phyloP scores from a whole-genome alignment of 139 green algal species.

The Nannochloris sp. region DNA sequence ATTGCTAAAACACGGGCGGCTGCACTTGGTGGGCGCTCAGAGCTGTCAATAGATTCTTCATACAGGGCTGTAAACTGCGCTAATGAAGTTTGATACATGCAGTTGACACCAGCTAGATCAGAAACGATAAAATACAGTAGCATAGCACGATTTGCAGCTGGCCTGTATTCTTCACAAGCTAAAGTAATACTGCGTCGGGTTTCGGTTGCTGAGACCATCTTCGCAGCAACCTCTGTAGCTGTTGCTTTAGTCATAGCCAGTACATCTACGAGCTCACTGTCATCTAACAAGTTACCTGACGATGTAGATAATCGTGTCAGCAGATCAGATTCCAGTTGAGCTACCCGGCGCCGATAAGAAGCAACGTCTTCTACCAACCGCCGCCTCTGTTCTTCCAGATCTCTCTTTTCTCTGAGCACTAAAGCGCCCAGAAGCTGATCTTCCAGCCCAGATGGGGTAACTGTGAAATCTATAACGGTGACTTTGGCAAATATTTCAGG shows the following conservation, averaged over 20 bases:
- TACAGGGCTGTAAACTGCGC: slow-evolving; percentile 71
- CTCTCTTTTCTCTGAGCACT: slow-evolving; percentile 91
- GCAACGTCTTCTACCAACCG: slow-evolving; percentile 79
- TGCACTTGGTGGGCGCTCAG: slow-evolving; percentile 36
- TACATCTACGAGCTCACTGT: slow-evolving; percentile 92
- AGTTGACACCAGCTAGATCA: slow-evolving; percentile 87
- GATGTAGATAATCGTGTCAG: slow-evolving; percentile 75
- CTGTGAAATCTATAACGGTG: slow-evolving; percentile 93
- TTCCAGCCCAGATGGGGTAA: slow-evolving; percentile 86
- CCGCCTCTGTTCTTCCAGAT: slow-evolving; percentile 89
- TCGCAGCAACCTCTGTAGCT: slow-evolving; percentile 79
- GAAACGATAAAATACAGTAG: slow-evolving; percentile 94
- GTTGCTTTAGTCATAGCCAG: slow-evolving; percentile 90
- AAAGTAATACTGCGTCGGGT: slow-evolving; percentile 90
- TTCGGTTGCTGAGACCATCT: slow-evolving; percentile 78
- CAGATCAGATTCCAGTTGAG: slow-evolving; percentile 91
- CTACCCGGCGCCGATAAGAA: slow-evolving; percentile 86
- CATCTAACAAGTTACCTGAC: slow-evolving; percentile 89
- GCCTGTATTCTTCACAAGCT: slow-evolving; percentile 91
- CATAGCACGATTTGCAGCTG: slow-evolving; percentile 78
- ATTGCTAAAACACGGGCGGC: slow-evolving; percentile 43
- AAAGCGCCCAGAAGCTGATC: slow-evolving; percentile 93
- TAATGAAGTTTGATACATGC: slow-evolving; percentile 92
- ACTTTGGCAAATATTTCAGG: slow-evolving; percentile 86
- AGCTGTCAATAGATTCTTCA: slow-evolving; percentile 72